A percentile compares a stretch with the other conserved stretches of the same genome.
These are phyloP conservation scores for Tetrahymena borealis DNA, from an alignment of 73 alveolate species.

Conservation along the genomic window DNA sequence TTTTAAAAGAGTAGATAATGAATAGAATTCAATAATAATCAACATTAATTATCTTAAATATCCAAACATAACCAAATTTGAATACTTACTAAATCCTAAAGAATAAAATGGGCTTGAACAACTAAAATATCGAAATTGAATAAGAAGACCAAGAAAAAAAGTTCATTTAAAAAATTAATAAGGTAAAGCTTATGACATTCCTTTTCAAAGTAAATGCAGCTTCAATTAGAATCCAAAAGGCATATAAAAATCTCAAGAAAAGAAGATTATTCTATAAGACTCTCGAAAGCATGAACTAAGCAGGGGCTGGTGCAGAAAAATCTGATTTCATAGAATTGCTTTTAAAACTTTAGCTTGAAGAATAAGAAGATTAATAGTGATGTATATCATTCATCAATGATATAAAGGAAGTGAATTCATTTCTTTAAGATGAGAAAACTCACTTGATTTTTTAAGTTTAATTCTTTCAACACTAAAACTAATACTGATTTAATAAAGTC, in stretches of 20 bases:
- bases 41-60: neutral
- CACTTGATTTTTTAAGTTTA: too few relatives aligned
- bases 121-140: neutral
- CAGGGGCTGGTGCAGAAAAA: neutral
- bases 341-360: neutral
- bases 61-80: neutral
- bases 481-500: too few relatives aligned
- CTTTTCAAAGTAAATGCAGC: neutral
- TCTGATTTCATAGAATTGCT: neutral
- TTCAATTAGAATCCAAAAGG: neutral
- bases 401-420: too few relatives aligned
- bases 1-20: too few relatives aligned
- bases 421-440: too few relatives aligned
- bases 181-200: neutral
- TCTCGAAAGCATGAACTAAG: neutral
- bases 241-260: neutral
- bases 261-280: neutral
- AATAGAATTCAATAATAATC: neutral
- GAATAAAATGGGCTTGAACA: neutral
- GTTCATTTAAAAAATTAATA: neutral
- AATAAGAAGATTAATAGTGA: neutral
- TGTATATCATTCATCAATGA: too few relatives aligned
- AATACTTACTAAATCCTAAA: neutral
- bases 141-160: neutral
- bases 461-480: too few relatives aligned